These are phyloP conservation scores for Microstegium vimineum DNA, from an alignment of 176 grass and related monocot genomes.

Conservation along the genomic window DNA sequence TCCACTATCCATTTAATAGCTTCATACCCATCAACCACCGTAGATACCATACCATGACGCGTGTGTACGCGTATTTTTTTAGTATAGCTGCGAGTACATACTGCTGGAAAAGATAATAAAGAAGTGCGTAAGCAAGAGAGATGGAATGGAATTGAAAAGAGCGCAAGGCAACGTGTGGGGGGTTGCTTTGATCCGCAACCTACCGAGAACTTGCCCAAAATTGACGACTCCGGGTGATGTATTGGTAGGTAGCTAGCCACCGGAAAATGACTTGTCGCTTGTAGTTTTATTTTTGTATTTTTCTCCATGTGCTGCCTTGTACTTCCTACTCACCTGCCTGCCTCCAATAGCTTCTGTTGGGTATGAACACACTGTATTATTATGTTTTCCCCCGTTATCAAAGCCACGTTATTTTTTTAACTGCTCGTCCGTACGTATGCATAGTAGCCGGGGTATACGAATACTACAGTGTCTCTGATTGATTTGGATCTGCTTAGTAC, in stretches of 20 bases:
- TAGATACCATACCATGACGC: conserved; percentile 1
- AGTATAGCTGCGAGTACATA: neutral
- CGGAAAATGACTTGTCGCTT: conserved; percentile 32
- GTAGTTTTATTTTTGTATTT: neutral
- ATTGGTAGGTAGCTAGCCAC: conserved; percentile 39
- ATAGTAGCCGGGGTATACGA: neutral
- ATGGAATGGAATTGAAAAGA: neutral
- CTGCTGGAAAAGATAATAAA: neutral
- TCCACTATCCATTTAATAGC: neutral
- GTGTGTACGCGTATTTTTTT: neutral
- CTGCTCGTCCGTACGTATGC: neutral
- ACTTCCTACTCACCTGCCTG: neutral
- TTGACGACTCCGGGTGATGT: conserved; percentile 15
- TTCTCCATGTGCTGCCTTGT: neutral
- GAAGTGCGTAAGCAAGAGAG: neutral
- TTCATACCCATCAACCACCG: conserved; percentile 19
- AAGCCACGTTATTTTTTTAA: neutral
- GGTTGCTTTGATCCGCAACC: conserved; percentile 13
- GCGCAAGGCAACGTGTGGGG: neutral
- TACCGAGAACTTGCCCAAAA: conserved; percentile 36
- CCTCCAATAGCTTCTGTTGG: conserved; percentile 1
- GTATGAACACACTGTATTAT: neutral
- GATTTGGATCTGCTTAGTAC: neutral
- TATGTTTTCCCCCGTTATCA: neutral
- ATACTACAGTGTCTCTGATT: neutral